phyloP scores from a whole-genome alignment of 306 rosid genomes.

The Ochetophila trinervis region DNA sequence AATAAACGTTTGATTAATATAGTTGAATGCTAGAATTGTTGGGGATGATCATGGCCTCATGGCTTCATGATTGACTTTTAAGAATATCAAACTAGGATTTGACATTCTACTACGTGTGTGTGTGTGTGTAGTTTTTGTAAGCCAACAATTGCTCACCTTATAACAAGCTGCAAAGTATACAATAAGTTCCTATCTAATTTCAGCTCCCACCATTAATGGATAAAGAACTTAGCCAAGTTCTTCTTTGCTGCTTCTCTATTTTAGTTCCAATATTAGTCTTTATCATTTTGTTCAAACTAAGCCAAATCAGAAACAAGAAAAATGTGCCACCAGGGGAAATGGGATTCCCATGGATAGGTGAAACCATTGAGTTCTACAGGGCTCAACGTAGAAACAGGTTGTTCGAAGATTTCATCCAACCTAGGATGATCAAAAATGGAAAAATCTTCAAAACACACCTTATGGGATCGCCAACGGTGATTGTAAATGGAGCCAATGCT shows the following conservation, averaged over 20 bases:
- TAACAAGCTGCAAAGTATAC: neutral
- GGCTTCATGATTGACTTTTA: slow-evolving; percentile 32
- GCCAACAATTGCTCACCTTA: slow-evolving; percentile 18
- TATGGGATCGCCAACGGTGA: slow-evolving; percentile 83
- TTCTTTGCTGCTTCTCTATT: slow-evolving; percentile 28
- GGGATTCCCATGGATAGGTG: slow-evolving; percentile 79
- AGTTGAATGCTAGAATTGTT: slow-evolving; percentile 4
- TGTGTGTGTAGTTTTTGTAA: neutral
- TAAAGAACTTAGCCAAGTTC: slow-evolving; percentile 18
- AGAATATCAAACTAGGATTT: slow-evolving; percentile 13
- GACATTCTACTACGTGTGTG: slow-evolving; percentile 8
- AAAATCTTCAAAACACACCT: slow-evolving; percentile 69
- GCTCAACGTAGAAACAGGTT: slow-evolving; percentile 57
- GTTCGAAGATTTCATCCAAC: slow-evolving; percentile 56
- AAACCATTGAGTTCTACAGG: slow-evolving; percentile 74
- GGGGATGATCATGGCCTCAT: slow-evolving; percentile 25
- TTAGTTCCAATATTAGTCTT: slow-evolving; percentile 29
- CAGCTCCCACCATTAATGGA: slow-evolving; percentile 29
- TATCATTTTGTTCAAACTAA: slow-evolving; percentile 34
- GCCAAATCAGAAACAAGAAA: slow-evolving; percentile 22
- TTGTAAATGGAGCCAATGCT: slow-evolving; percentile 72
- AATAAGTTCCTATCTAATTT: neutral
- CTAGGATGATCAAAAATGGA: slow-evolving; percentile 49
- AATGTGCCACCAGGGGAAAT: slow-evolving; percentile 65
- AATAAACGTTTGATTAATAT: slow-evolving; percentile 10